Conservation (phyloP, 148 eudicot genomes). For the Euryodendron excelsum region DNA sequence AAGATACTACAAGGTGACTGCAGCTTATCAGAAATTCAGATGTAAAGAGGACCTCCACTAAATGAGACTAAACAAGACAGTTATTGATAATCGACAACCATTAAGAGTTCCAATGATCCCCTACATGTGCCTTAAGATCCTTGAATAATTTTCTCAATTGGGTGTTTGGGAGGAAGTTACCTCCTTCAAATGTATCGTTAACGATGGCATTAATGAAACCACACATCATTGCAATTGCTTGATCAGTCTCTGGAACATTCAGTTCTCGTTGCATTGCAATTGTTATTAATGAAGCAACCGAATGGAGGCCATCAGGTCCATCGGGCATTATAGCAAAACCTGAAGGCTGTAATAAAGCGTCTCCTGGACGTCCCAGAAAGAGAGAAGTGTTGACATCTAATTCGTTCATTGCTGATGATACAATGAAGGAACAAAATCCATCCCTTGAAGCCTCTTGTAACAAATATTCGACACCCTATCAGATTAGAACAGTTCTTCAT, state of each 20-base stretch:
- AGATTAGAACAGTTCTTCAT: background rate
- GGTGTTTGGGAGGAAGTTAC: background rate
- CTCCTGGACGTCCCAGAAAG: background rate
- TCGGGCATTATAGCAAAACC: constrained; percentile 10
- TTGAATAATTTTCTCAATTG: background rate
- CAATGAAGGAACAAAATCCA: constrained; percentile 6
- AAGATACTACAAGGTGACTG: no score
- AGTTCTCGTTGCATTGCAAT: background rate
- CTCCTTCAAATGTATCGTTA: background rate
- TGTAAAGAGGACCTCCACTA: no score
- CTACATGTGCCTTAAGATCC: background rate
- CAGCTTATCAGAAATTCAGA: no score
- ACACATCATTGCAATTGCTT: background rate
- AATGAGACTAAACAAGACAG: no score
- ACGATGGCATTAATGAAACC: background rate
- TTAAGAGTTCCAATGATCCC: background rate
- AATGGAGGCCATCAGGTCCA: background rate
- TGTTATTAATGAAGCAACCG: background rate
- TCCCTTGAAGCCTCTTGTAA: constrained; percentile 7
- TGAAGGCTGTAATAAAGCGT: background rate
- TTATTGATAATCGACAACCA: background rate
- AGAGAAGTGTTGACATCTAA: background rate
- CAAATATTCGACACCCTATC: background rate
- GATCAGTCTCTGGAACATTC: background rate
- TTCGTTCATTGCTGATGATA: background rate